Evolutionary conservation across 106 monocot species (phyloP).

Genomic region (Chionographis japonica): DNA sequence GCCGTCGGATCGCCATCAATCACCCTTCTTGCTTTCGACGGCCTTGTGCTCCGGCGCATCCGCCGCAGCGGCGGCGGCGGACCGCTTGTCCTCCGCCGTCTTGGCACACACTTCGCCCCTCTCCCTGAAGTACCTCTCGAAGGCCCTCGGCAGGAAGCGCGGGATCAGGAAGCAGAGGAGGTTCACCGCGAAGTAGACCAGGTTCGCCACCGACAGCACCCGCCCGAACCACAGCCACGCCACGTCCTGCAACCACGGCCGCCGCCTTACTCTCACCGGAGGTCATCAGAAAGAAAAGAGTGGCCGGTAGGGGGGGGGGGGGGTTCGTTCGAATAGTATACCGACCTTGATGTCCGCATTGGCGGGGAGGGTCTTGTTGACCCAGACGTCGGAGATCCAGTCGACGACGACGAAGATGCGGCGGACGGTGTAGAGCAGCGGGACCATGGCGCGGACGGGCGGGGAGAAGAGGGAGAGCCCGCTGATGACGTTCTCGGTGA

Average conservation of each 20-base stretch:
- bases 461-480: slow-evolving; percentile 64
- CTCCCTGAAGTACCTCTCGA: slow-evolving; percentile 79
- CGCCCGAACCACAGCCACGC: slow-evolving; percentile 90
- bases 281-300: too few relatives aligned
- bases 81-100: slow-evolving; percentile 42
- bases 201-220: slow-evolving; percentile 50
- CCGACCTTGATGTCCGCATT: slow-evolving; percentile 32
- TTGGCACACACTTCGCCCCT: slow-evolving; percentile 43
- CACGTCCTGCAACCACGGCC: slow-evolving; percentile 29
- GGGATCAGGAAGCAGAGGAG: slow-evolving; percentile 81
- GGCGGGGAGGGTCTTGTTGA: slow-evolving; percentile 42
- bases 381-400: slow-evolving; percentile 67
- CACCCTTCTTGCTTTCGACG: slow-evolving; percentile 6
- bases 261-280: too few relatives aligned
- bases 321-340: neutral
- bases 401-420: slow-evolving; percentile 69
- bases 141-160: slow-evolving; percentile 69
- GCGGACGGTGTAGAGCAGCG: slow-evolving; percentile 78
- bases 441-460: slow-evolving; percentile 82
- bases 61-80: neutral
- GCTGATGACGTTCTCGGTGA: slow-evolving; percentile 78
- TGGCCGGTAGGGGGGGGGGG: too few relatives aligned
- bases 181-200: slow-evolving; percentile 82
- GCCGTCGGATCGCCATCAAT: neutral
- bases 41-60: neutral